A percentile compares a stretch with the other conserved stretches of the same genome.
Conservation (phyloP, 73 alveolate species). For the Diophrys sp. region DNA sequence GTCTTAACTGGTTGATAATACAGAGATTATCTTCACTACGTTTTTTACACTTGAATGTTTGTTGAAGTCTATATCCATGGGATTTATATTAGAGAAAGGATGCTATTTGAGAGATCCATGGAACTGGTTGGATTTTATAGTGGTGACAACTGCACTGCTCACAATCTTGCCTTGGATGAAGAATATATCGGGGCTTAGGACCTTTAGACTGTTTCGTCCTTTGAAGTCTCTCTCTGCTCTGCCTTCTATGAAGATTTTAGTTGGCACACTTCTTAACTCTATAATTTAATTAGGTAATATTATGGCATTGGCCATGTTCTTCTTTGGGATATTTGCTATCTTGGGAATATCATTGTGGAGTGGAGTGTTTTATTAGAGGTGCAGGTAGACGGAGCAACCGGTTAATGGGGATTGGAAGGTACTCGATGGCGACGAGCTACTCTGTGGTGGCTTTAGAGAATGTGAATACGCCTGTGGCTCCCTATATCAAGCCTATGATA, state of each 20-base stretch:
- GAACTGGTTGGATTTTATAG: no score
- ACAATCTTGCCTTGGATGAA: slow-evolving; percentile 4
- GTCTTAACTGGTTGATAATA: not conserved
- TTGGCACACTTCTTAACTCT: slow-evolving; percentile 25
- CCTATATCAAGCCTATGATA: slow-evolving; percentile 12
- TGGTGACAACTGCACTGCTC: slow-evolving; percentile 2
- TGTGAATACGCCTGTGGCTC: slow-evolving; percentile 13
- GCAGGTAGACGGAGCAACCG: slow-evolving; percentile 33
- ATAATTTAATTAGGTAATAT: slow-evolving; percentile 16
- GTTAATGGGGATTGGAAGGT: slow-evolving; percentile 41
- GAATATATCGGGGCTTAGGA: slow-evolving; percentile 16
- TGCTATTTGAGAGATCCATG: slow-evolving; percentile 31
- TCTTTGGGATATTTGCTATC: slow-evolving; percentile 27
- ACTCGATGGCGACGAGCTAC: slow-evolving; percentile 7
- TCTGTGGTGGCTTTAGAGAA: slow-evolving; percentile 13
- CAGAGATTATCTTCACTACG: slow-evolving; percentile 9
- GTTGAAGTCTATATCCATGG: slow-evolving; percentile 19
- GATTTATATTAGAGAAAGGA: slow-evolving; percentile 25
- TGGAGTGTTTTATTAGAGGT: slow-evolving; percentile 25
- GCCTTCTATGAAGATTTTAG: slow-evolving; percentile 14
- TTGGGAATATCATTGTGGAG: slow-evolving; percentile 21
- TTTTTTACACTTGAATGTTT: slow-evolving; percentile 6
- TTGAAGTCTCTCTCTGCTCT: slow-evolving; percentile 4
- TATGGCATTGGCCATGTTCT: slow-evolving; percentile 11
- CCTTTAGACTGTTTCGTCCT: slow-evolving; percentile 33